A percentile compares a stretch with the other conserved stretches of the same genome.
Evolutionary conservation across 2,329 filamentous ascomycete species (phyloP).

Genomic region (Clarireedia hainanense): DNA sequence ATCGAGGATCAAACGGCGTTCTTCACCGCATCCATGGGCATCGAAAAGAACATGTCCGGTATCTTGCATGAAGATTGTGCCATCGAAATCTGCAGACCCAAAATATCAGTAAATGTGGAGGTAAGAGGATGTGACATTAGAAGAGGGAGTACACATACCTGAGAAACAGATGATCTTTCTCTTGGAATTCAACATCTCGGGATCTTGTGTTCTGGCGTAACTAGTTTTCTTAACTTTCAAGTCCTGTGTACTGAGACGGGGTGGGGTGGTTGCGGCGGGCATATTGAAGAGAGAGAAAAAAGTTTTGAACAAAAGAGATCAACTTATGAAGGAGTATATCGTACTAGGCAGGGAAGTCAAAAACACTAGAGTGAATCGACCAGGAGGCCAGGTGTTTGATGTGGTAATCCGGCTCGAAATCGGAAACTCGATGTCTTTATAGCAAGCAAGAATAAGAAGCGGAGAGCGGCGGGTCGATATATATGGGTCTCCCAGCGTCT

Average conservation of each 20-base stretch:
- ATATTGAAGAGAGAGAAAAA: constrained; percentile 26
- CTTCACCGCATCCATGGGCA: constrained; percentile 52
- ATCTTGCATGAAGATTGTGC: constrained; percentile 65
- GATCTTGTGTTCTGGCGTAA: constrained; percentile 19
- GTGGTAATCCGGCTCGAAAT: not conserved
- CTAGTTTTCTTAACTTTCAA: constrained; percentile 23
- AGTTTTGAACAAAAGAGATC: not conserved
- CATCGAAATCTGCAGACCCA: constrained; percentile 51
- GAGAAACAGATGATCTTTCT: constrained; percentile 53
- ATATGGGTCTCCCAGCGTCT: not conserved
- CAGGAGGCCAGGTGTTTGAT: not conserved
- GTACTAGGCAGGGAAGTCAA: not conserved
- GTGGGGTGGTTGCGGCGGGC: constrained; percentile 33
- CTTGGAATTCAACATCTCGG: constrained; percentile 34
- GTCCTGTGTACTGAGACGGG: constrained; percentile 27
- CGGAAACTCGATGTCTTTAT: not conserved
- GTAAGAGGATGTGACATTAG: not conserved
- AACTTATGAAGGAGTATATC: not conserved
- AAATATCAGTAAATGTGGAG: not conserved
- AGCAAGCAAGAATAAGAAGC: not conserved
- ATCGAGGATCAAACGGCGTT: constrained; percentile 48
- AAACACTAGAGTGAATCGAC: not conserved
- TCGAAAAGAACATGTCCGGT: constrained; percentile 64
- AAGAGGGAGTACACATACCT: constrained; percentile 32
- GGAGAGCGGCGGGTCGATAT: not conserved